Evolutionary conservation across 139 green algal genomes (phyloP), one percentile per base, ranked within the genome.

Genomic region (Eudorina sp.): DNA sequence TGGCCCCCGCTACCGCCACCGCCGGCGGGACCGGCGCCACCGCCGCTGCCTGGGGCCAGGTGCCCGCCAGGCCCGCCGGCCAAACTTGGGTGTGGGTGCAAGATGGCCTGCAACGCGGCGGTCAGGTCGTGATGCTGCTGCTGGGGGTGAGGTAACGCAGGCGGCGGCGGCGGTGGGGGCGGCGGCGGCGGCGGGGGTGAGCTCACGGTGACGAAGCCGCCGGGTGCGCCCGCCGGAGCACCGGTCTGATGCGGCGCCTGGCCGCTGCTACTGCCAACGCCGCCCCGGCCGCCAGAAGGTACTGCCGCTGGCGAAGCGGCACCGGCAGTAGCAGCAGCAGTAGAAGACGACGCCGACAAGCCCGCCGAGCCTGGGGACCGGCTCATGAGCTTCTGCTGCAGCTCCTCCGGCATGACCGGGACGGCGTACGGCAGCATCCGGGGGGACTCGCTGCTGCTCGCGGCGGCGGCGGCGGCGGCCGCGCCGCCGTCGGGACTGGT

Each of bases 401-500:
- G n/a, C 27, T 81, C 68, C 40, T 81, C 36, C 13, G 66, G 51
- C 34, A 70, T 40, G 27, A 77, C 7, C 27, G 81, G n/a, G 3
- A 79, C 45, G 55, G 62, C 81, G 81, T 87, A 77, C 62, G 62
- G 82, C 38, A 78, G 46, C 53, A 75, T 55, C 53, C 77, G 36
- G 8, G 77, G 46, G n/a, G 45, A 64, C 23, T 51, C 14, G 41
- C 45, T 27, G 73, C 73, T 43, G 73, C 25, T 16, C 29, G 29
- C 23, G 27, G 45, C n/a, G 51, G 16, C 68, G 4, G 36, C 68
- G 27, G n/a, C 48, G 46, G 8, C 74, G 46, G 7, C 43, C 51
- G 31, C 38, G 36, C 38, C 76, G 34, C 25, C 21, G 23, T 53
- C 53, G 7, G 79, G 5, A 13, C n/a, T n/a, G n/a, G n/a, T n/a